Percentiles rank a stretch among this genome's conserved stretches.
Conservation (phyloP, 1,284 basidiomycete species). For the Apiotrichum akiyoshidainum region DNA sequence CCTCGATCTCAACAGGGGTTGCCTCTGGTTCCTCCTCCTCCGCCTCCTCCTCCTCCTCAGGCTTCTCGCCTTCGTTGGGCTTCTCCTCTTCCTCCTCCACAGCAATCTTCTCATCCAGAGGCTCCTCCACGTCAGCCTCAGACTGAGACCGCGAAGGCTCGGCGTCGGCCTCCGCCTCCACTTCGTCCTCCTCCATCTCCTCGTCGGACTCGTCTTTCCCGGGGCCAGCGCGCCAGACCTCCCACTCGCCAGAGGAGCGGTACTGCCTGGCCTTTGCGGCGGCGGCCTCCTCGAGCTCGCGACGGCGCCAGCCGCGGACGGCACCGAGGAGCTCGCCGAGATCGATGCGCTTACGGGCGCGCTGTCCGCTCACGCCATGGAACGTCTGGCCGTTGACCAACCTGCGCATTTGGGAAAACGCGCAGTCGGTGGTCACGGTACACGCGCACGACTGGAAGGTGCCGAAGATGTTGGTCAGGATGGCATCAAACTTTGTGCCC, state of each 20-base stretch:
- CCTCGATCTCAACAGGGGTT: constrained; percentile 2
- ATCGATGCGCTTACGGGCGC: constrained; percentile 50
- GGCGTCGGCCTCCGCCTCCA: background rate
- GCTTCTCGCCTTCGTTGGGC: background rate
- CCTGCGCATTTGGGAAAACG: constrained; percentile 62
- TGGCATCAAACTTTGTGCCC: constrained; percentile 61
- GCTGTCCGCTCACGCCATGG: constrained; percentile 20
- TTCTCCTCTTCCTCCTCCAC: too few species aligned
- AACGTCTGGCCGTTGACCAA: constrained; percentile 53
- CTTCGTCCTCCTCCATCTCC: background rate
- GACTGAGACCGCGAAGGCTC: constrained; percentile 5
- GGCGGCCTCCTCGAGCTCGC: constrained; percentile 39
- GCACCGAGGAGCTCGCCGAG: constrained; percentile 67
- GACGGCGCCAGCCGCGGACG: constrained; percentile 61
- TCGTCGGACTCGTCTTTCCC: constrained; percentile 2
- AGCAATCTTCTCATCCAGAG: background rate
- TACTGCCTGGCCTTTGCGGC: constrained; percentile 28
- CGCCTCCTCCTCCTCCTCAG: background rate
- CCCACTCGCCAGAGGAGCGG: constrained; percentile 21
- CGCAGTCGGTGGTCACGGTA: constrained; percentile 63
- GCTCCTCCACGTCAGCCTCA: constrained; percentile 1
- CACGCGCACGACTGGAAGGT: constrained; percentile 77
- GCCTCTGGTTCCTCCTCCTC: background rate
- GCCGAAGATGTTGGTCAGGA: constrained; percentile 68
- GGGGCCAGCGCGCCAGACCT: constrained; percentile 18